A percentile compares a stretch with the other conserved stretches of the same genome.
Evolutionary conservation across 805 yeast species (phyloP).

Genomic region (Wickerhamomyces tratensis): DNA sequence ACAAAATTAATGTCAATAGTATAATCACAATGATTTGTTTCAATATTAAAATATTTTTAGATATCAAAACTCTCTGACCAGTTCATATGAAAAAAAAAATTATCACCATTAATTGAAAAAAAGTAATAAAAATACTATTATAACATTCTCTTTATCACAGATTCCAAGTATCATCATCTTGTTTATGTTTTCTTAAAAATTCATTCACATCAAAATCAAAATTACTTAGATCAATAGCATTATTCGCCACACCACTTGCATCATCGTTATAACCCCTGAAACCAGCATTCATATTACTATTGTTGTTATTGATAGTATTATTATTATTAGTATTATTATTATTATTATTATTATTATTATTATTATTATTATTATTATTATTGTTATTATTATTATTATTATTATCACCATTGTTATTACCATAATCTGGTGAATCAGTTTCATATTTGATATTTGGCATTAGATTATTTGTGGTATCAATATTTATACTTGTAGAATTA

Average conservation of each 20-base stretch:
- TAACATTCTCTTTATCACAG: too few relatives aligned
- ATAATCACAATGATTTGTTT: too few relatives aligned
- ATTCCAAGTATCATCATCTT: too few relatives aligned
- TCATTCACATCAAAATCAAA: conserved; percentile 17
- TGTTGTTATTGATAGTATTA: not conserved
- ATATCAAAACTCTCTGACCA: too few relatives aligned
- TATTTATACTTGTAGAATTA: not conserved
- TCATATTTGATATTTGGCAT: conserved; percentile 6
- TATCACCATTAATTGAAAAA: too few relatives aligned
- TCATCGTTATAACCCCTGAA: not conserved
- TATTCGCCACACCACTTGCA: not conserved
- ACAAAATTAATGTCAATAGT: too few relatives aligned
- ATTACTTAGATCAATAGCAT: not conserved
- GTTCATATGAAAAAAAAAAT: too few relatives aligned
- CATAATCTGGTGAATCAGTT: conserved; percentile 19
- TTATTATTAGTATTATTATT: not conserved
- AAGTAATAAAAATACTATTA: too few relatives aligned
- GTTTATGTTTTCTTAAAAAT: conserved; percentile 12
- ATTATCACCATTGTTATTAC: not conserved
- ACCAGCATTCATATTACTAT: not conserved
- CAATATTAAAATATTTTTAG: too few relatives aligned
- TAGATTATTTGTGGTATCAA: too few relatives aligned
- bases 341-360: not conserved
- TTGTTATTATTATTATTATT: not conserved
- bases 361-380: not conserved